Conservation (phyloP, 1,284 basidiomycete genomes). For the Hymenochaete sp. region DNA sequence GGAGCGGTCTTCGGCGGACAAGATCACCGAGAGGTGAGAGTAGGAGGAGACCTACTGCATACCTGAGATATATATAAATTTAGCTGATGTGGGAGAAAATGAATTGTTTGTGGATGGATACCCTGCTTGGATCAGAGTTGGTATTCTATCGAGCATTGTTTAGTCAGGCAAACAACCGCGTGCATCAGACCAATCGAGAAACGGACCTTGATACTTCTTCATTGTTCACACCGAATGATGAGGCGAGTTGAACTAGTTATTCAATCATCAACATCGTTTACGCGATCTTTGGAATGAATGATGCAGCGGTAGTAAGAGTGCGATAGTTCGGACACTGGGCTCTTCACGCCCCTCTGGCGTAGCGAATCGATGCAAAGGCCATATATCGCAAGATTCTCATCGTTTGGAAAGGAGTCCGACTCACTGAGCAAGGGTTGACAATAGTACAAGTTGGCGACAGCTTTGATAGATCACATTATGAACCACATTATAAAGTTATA, state of each 20-base stretch:
- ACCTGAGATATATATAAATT: constrained; percentile 29
- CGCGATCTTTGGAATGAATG: background rate
- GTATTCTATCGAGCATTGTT: constrained; percentile 22
- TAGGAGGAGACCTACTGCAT: constrained; percentile 49
- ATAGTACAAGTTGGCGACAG: constrained; percentile 32
- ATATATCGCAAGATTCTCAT: no score
- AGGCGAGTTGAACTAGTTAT: constrained; percentile 18
- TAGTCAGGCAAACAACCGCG: background rate
- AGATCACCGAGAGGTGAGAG: constrained; percentile 62
- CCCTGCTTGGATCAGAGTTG: constrained; percentile 33
- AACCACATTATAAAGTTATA: no score
- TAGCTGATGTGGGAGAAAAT: background rate
- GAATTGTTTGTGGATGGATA: constrained; percentile 4
- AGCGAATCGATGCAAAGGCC: no score
- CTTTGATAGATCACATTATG: constrained; percentile 5
- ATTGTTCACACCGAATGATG: constrained; percentile 26
- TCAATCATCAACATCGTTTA: constrained; percentile 9
- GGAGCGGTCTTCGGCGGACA: constrained; percentile 48
- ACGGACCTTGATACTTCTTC: constrained; percentile 27
- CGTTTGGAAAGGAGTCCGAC: constrained; percentile 14
- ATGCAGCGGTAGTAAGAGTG: no score
- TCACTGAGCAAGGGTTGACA: constrained; percentile 32
- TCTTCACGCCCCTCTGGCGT: no score
- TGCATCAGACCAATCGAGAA: background rate
- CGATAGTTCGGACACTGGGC: no score